Conservation (phyloP, 2,329 filamentous ascomycete species). For the Paradendryphiella salina region DNA sequence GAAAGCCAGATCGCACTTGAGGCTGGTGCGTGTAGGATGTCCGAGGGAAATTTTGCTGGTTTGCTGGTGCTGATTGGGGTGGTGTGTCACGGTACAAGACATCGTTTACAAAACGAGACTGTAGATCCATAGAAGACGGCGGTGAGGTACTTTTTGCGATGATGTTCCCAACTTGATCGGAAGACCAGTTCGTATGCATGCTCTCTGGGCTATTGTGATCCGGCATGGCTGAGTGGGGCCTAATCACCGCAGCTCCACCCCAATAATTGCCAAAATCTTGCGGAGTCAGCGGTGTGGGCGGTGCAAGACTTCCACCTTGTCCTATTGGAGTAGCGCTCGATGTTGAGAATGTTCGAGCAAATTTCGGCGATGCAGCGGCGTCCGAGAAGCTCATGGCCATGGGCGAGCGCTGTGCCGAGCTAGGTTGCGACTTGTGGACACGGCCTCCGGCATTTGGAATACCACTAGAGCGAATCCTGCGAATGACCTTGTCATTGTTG, state of each 20-base stretch:
- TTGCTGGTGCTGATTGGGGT: slow-evolving; percentile 55
- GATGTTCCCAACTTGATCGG: slow-evolving; percentile 40
- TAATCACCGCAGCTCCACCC: slow-evolving; percentile 44
- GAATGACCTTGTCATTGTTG: slow-evolving; percentile 47
- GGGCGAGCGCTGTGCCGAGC: slow-evolving; percentile 55
- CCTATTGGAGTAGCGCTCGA: slow-evolving; percentile 44
- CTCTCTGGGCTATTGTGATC: slow-evolving; percentile 49
- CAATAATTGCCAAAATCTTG: slow-evolving; percentile 47
- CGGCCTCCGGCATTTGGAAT: slow-evolving; percentile 51
- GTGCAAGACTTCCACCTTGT: slow-evolving; percentile 49
- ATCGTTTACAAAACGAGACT: slow-evolving; percentile 38
- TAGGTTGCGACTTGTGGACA: slow-evolving; percentile 51
- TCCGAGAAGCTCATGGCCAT: slow-evolving; percentile 52
- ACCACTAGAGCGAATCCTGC: slow-evolving; percentile 54
- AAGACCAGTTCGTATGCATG: slow-evolving; percentile 42
- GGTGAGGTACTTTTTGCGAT: slow-evolving; percentile 49
- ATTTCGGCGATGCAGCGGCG: slow-evolving; percentile 53
- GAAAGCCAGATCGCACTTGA: slow-evolving; percentile 39
- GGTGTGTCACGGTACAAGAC: slow-evolving; percentile 52
- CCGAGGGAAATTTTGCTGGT: slow-evolving; percentile 52
- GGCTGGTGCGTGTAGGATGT: slow-evolving; percentile 44
- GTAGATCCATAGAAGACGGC: slow-evolving; percentile 50
- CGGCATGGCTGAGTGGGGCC: slow-evolving; percentile 37
- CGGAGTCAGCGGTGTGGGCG: slow-evolving; percentile 55
- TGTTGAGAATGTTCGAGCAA: slow-evolving; percentile 46